A percentile compares a stretch with the other conserved stretches of the same genome.
Conservation (phyloP, 331 rosid genomes). For the Stylosanthes scabra region DNA sequence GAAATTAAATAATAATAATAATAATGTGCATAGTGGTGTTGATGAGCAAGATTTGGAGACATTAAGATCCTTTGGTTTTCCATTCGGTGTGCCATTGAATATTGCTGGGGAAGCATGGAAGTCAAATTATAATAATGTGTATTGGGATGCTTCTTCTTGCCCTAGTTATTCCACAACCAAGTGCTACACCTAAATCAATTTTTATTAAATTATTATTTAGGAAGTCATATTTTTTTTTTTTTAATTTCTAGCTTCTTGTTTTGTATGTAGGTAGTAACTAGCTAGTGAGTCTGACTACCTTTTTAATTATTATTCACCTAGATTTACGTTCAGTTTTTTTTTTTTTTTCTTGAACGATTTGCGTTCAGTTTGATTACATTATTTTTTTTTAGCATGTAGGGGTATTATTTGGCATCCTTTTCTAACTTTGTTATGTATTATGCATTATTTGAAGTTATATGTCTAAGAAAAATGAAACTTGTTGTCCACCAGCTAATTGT, state of each 20-base stretch:
- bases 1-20: constrained; percentile 52
- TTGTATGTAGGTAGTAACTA: constrained; percentile 19
- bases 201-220: neutral
- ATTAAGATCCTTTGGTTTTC: constrained; percentile 55
- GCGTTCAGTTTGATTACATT: constrained; percentile 30
- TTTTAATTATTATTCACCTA: constrained; percentile 21
- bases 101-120: constrained; percentile 79
- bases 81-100: constrained; percentile 53
- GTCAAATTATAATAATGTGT: constrained; percentile 69
- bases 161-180: constrained; percentile 64
- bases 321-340: too few species aligned
- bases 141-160: constrained; percentile 85
- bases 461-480: too few species aligned
- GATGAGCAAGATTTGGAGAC: constrained; percentile 59
- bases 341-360: too few species aligned
- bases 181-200: constrained; percentile 60
- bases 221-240: constrained; percentile 44
- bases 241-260: constrained; percentile 47
- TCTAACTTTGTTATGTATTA: constrained; percentile 33
- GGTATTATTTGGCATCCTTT: constrained; percentile 27
- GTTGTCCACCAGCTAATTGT: too few species aligned
- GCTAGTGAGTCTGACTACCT: constrained; percentile 37
- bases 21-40: constrained; percentile 38
- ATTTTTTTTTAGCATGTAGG: constrained; percentile 44
- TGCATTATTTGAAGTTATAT: constrained; percentile 43